These are phyloP conservation scores for Crucibulum laeve DNA, from an alignment of 768 basidiomycete species.

Conservation along the genomic window DNA sequence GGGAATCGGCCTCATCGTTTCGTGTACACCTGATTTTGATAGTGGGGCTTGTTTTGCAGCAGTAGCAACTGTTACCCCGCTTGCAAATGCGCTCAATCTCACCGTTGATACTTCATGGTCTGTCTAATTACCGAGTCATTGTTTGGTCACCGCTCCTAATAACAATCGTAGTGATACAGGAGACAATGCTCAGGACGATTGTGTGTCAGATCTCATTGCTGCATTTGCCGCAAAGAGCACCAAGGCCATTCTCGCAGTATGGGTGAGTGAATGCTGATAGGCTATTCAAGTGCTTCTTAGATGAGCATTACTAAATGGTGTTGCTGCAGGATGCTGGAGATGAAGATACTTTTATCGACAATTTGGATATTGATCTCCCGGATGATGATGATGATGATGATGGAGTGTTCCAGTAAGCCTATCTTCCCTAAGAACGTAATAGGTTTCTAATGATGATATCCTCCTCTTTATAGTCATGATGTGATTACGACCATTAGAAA, in stretches of 20 bases:
- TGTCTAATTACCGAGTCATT: background rate
- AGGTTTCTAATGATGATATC: background rate
- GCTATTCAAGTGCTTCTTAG: no score
- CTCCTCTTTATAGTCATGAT: constrained; percentile 7
- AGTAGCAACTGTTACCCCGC: constrained; percentile 15
- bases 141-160: background rate
- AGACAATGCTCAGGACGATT: constrained; percentile 18
- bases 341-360: constrained; percentile 15
- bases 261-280: constrained; percentile 11
- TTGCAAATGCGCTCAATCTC: constrained; percentile 14
- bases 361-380: constrained; percentile 14
- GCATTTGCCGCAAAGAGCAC: constrained; percentile 17
- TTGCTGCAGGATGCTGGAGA: constrained; percentile 11
- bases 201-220: constrained; percentile 14
- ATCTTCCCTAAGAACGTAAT: no score
- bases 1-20: constrained; percentile 15
- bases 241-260: constrained; percentile 16
- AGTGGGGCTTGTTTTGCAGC: constrained; percentile 15
- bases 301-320: background rate
- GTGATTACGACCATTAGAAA: constrained; percentile 9
- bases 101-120: constrained; percentile 17
- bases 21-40: constrained; percentile 17
- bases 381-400: constrained; percentile 15
- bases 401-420: background rate
- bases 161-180: constrained; percentile 11